Evolutionary conservation across 805 yeast genomes (phyloP).

Genomic region (Suhomyces kilbournensis): DNA sequence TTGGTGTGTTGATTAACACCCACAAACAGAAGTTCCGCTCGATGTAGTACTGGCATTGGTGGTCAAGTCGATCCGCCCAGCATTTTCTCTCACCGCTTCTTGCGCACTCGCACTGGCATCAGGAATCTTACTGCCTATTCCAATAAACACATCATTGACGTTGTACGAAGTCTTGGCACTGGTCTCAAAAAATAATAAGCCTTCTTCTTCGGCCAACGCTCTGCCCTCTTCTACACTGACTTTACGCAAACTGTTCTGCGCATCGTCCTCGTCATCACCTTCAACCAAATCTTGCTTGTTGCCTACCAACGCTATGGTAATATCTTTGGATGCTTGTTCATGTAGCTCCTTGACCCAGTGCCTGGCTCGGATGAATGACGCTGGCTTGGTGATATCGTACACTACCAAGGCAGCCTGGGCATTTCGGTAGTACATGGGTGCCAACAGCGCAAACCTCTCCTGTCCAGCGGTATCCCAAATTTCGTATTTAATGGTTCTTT

Average conservation of each 20-base stretch:
- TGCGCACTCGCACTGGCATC: constrained; percentile 16
- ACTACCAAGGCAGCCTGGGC: constrained; percentile 97
- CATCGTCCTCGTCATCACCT: constrained; percentile 38
- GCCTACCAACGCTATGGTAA: constrained; percentile 90
- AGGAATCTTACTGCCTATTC: constrained; percentile 86
- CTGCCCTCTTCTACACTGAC: constrained; percentile 86
- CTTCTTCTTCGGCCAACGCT: constrained; percentile 86
- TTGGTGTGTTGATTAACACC: background rate
- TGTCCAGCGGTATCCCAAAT: constrained; percentile 99
- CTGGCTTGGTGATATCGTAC: constrained; percentile 92
- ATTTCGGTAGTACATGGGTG: constrained; percentile 96
- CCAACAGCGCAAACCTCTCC: constrained; percentile 92
- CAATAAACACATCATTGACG: constrained; percentile 87
- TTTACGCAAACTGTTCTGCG: constrained; percentile 51
- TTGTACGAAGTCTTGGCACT: constrained; percentile 88
- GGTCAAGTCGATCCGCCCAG: constrained; percentile 38
- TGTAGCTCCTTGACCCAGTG: constrained; percentile 97
- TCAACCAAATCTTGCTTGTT: constrained; percentile 83
- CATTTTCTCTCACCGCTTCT: constrained; percentile 9
- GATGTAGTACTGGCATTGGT: background rate
- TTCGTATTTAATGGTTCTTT: constrained; percentile 84
- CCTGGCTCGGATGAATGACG: constrained; percentile 87
- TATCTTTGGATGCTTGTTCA: constrained; percentile 91
- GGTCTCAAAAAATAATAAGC: constrained; percentile 86
- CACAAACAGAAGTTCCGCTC: background rate